Conservation (phyloP, 768 basidiomycete genomes). For the Dictyophora rubrovolvata region DNA sequence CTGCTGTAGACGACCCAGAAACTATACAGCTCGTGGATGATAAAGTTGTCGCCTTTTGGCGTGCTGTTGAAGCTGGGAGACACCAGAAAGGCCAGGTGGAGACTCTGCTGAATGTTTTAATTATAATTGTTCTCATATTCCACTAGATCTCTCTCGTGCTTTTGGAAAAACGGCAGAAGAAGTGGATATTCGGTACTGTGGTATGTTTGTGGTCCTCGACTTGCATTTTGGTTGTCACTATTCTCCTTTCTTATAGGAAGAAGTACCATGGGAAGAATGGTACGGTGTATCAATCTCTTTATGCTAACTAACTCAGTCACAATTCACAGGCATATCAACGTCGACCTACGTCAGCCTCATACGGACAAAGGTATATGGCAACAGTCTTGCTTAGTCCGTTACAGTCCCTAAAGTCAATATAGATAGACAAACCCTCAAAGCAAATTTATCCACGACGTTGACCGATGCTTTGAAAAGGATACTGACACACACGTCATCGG, state of each 20-base stretch:
- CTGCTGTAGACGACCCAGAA: slow-evolving; percentile 63
- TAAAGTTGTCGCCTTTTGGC: slow-evolving; percentile 74
- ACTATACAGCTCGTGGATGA: slow-evolving; percentile 65
- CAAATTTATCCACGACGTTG: slow-evolving; percentile 49
- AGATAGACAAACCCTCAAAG: slow-evolving; percentile 44
- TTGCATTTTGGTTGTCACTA: slow-evolving; percentile 1
- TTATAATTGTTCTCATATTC: background rate
- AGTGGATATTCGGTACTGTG: slow-evolving; percentile 25
- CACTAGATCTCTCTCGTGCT: slow-evolving; percentile 61
- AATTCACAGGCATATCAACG: slow-evolving; percentile 58
- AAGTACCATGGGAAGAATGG: slow-evolving; percentile 86
- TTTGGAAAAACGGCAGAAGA: slow-evolving; percentile 67
- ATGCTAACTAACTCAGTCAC: background rate
- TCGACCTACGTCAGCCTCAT: slow-evolving; percentile 65
- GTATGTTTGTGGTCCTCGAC: background rate
- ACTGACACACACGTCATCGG: slow-evolving; percentile 70
- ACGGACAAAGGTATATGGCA: slow-evolving; percentile 42
- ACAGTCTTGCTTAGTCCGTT: background rate
- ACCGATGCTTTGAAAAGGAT: slow-evolving; percentile 60
- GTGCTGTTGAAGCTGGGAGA: slow-evolving; percentile 50
- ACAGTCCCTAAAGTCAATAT: background rate
- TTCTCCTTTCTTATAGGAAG: slow-evolving; percentile 37
- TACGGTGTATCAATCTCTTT: slow-evolving; percentile 19
- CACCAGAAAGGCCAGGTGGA: slow-evolving; percentile 63
- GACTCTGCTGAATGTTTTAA: background rate